These are phyloP conservation scores for Erucastrum elatum DNA, from an alignment of 345 rosid genomes.

Conservation along the genomic window DNA sequence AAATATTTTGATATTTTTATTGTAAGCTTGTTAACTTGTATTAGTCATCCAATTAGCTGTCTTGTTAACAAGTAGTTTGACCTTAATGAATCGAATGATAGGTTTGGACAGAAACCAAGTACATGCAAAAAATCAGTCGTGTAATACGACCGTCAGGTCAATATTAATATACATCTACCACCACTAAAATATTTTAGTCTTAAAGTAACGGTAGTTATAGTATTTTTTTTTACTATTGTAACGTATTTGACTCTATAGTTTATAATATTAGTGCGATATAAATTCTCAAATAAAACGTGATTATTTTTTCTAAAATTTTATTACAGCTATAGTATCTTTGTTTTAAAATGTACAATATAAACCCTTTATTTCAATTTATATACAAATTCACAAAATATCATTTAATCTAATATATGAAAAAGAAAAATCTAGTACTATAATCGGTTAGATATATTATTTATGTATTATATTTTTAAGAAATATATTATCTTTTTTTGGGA, in stretches of 20 bases:
- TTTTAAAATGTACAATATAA: not conserved
- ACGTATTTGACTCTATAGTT: slow-evolving; percentile 11
- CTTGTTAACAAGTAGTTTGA: not conserved
- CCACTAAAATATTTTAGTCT: not conserved
- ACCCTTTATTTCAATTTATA: not conserved
- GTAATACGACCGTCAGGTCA: not conserved
- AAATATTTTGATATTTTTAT: not conserved
- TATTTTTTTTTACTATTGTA: not conserved
- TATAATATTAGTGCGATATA: not conserved
- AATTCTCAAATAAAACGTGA: not conserved
- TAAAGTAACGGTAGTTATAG: not conserved
- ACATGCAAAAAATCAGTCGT: slow-evolving; percentile 6
- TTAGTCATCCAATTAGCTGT: not conserved
- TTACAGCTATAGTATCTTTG: not conserved
- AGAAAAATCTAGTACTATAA: not conserved
- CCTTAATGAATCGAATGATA: not conserved
- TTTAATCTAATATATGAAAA: not conserved
- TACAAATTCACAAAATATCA: not conserved
- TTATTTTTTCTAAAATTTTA: not conserved
- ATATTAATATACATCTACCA: not conserved
- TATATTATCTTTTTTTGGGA: too few relatives aligned
- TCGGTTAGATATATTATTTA: not conserved
- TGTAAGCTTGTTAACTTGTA: not conserved
- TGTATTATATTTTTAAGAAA: too few relatives aligned
- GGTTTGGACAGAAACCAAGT: not conserved